Evolutionary conservation across 139 green algal species (phyloP), one percentile per base, ranked within the genome.

Genomic region (Edaphochlamys debaryana): DNA sequence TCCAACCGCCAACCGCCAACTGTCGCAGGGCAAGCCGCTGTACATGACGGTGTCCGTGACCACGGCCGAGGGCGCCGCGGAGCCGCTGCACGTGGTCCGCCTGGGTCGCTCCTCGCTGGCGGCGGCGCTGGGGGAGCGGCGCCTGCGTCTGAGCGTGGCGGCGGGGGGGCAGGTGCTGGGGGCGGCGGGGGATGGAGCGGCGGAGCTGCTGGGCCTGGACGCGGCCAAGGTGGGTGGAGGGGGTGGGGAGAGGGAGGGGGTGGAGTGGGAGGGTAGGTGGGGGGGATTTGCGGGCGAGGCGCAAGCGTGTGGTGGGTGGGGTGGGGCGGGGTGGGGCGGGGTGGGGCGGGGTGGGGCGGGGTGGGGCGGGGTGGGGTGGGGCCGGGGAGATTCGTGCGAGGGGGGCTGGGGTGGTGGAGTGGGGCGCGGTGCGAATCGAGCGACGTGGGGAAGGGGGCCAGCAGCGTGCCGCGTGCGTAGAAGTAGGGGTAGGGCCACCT

Each of bases 151-250:
- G 41, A 50, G 25, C 2, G 6, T 82, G 6, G 60, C 63, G 0
- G 7, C 22, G 4, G 63, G 73, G 3, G 76, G 76, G 2, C 32
- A n/a, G 9, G 69, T 82, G 11, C 1, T 32, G 22, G 32, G 20
- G 1, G n/a, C 50, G 0, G 34, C 27, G 6, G 23, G 29, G 23
- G 76, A 32, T 1, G 62, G 5, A 22, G 11, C 62, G 2, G 8
- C n/a, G 27, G 38, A 50, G 7, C 63, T 82, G 23, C 69, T 82
- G 34, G 76, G 76, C 30, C 13, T 82, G 32, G 63, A 82, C 7
- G 4, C 60, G 1, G 23, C 32, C 62, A 48, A 73, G 76, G 76
- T 82, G 17, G 9, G n/a, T n/a, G n/a, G n/a, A n/a, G n/a, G n/a
- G n/a, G n/a, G n/a, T n/a, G n/a, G n/a, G n/a, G n/a, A n/a, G n/a